phyloP scores from a whole-genome alignment of 31 red algal genomes.

The Pterothamnion heteromorphum region DNA sequence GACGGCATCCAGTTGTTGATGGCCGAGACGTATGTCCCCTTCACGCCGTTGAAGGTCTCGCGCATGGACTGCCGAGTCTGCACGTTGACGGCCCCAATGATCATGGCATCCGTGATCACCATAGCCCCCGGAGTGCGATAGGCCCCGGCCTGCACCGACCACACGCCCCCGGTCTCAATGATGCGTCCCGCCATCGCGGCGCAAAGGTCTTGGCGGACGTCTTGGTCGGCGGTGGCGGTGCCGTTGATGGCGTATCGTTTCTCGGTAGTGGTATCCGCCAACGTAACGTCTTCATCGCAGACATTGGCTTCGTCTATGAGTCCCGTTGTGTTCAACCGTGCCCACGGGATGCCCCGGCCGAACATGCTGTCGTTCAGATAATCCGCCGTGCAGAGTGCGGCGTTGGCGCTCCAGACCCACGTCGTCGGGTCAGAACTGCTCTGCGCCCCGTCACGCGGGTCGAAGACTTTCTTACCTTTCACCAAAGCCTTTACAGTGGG shows the following conservation, averaged over 20 bases:
- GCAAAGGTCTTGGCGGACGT: background rate
- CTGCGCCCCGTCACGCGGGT: too few relatives aligned
- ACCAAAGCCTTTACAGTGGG: too few relatives aligned
- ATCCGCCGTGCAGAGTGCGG: too few relatives aligned
- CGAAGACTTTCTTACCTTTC: too few relatives aligned
- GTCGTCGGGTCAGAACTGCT: too few relatives aligned
- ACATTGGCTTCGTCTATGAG: too few relatives aligned
- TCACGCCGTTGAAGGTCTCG: background rate
- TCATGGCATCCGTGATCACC: background rate
- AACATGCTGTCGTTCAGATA: too few relatives aligned
- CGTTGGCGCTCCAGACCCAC: too few relatives aligned
- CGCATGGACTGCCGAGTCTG: background rate
- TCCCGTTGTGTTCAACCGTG: too few relatives aligned
- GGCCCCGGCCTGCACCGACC: background rate
- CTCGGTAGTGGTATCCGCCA: background rate
- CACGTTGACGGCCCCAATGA: background rate
- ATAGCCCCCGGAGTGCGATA: background rate
- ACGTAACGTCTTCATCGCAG: too few relatives aligned
- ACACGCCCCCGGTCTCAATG: background rate
- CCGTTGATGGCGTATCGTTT: background rate
- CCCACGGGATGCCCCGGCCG: too few relatives aligned
- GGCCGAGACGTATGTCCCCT: background rate
- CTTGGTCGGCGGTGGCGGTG: background rate
- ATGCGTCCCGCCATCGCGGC: slow-evolving; percentile 4
- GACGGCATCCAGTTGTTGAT: background rate